A percentile compares a stretch with the other conserved stretches of the same genome.
Evolutionary conservation across 306 rosid species (phyloP).

Genomic region (Geum urbanum): DNA sequence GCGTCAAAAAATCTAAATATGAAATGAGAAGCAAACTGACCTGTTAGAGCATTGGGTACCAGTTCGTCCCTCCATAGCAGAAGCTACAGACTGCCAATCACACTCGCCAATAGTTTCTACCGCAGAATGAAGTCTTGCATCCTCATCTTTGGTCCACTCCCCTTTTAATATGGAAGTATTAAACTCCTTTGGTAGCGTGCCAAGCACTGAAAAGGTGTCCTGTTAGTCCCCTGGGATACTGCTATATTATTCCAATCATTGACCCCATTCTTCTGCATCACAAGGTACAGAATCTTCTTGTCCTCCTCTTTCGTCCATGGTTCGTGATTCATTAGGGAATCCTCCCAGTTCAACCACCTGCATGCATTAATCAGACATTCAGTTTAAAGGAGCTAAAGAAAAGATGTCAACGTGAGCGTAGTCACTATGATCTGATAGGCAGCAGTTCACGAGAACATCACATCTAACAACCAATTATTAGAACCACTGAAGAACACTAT

Average conservation of each 20-base stretch:
- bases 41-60: constrained; percentile 98
- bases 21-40: constrained; percentile 43
- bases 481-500: constrained; percentile 52
- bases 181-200: constrained; percentile 88
- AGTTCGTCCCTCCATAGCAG: constrained; percentile 72
- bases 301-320: constrained; percentile 74
- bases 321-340: constrained; percentile 70
- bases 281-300: constrained; percentile 51
- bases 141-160: constrained; percentile 94
- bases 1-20: neutral
- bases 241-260: constrained; percentile 79
- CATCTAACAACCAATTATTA: constrained; percentile 60
- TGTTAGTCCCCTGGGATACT: constrained; percentile 57
- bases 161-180: constrained; percentile 71
- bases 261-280: constrained; percentile 56
- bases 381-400: constrained; percentile 12
- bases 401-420: constrained; percentile 9
- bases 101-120: constrained; percentile 56
- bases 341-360: constrained; percentile 97
- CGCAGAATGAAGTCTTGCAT: constrained; percentile 66
- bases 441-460: constrained; percentile 25
- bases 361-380: neutral
- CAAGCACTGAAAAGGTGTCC: constrained; percentile 93
- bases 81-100: constrained; percentile 86
- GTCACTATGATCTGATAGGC: constrained; percentile 13